Base-by-base conservation (phyloP, 257 asterid genomes). In the Asclepias syriaca region DNA sequence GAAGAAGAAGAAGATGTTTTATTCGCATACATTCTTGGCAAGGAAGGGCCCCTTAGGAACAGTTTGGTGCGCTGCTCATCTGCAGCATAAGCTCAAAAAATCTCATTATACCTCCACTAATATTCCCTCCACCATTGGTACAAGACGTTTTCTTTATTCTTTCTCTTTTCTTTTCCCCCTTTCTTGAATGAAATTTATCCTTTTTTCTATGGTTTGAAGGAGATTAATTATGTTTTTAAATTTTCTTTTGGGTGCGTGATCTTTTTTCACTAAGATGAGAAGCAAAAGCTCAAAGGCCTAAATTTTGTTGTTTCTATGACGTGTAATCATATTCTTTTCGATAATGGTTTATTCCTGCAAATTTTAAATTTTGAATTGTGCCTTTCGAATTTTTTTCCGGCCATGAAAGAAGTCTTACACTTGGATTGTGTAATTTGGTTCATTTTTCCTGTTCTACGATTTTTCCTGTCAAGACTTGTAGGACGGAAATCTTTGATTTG, bases 51-150 rank as follows among this genome's bases (percentile, higher is more conserved):
- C 97, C 39, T 72, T 93, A 70, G 98, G 96, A 49, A 93, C 96
- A 11, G 98, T 89, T 73, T 93, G 98, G 97, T 89, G 93, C 70
- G 98, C 98, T 5, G 98, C 98, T 34, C 98, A 93, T 75, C 72
- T 93, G 69, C 97, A 93, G 76, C 90, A 89, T 80, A 87, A 70
- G 56, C 92, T 93, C 83, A 86, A 75, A 71, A 93, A 89, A 77
- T 76, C 91, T 68, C 96, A 93, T 32, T 90, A 89, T 64, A 72
- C 85, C 55, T 57, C 85, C 57, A 90, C 96, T 7, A 79, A 90
- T 53, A 89, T 93, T 50, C 73, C 88, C 45, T 76, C 89, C 32
- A 87, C 97, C 24, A 96, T 85, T 50, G 95, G 98, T 93, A 37
- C 12, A 89, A 61, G 19, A 40, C 12, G 48, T 56, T 73, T 60